These are phyloP conservation scores for Taiozyma sp. DNA, from an alignment of 1,139 yeast genomes.

Conservation along the genomic window DNA sequence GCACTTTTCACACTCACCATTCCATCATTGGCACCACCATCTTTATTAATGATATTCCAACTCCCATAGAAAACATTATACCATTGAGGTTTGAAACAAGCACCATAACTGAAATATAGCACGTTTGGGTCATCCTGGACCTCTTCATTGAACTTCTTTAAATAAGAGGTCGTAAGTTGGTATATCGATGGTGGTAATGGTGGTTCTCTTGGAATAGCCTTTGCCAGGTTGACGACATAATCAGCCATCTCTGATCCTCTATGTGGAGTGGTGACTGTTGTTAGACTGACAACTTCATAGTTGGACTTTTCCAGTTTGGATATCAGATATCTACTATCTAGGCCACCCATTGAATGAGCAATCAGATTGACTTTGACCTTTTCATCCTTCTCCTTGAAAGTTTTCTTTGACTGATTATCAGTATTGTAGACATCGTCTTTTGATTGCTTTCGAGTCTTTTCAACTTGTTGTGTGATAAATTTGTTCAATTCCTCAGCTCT, in stretches of 20 bases:
- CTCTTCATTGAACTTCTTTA: constrained; percentile 48
- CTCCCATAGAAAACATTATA: constrained; percentile 57
- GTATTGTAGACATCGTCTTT: constrained; percentile 31
- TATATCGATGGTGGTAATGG: constrained; percentile 44
- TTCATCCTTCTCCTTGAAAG: constrained; percentile 23
- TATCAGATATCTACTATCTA: constrained; percentile 76
- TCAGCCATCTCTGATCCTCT: constrained; percentile 85
- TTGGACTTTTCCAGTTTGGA: constrained; percentile 42
- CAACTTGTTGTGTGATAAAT: constrained; percentile 44
- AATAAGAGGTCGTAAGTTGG: constrained; percentile 56
- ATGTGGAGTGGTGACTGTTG: constrained; percentile 88
- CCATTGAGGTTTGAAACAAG: constrained; percentile 60
- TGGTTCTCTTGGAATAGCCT: constrained; percentile 7
- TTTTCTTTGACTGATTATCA: constrained; percentile 11
- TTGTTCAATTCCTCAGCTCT: constrained; percentile 58
- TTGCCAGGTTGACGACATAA: constrained; percentile 39
- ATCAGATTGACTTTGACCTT: constrained; percentile 58
- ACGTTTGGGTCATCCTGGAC: constrained; percentile 58
- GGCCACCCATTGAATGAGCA: constrained; percentile 96
- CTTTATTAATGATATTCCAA: constrained; percentile 51
- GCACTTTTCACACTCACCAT: constrained; percentile 76
- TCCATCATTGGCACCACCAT: constrained; percentile 72
- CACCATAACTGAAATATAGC: constrained; percentile 79
- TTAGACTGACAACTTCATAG: constrained; percentile 62
- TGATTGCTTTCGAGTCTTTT: constrained; percentile 28